Evolutionary conservation across 2,329 filamentous ascomycete genomes (phyloP).

Genomic region (Trichoderma aggressivum): DNA sequence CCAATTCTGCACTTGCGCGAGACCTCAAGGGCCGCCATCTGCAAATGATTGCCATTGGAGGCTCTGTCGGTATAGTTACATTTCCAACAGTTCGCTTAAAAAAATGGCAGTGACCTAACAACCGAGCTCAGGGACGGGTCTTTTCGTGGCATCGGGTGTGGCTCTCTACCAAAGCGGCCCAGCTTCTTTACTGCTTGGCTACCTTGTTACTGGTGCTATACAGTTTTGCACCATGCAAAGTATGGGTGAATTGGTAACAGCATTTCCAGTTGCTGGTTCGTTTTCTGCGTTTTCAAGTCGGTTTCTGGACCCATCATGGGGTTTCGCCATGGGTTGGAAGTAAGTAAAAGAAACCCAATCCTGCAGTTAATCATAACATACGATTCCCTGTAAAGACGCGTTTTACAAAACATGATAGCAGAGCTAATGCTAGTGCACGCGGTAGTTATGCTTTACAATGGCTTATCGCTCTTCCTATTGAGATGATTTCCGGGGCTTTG

Average conservation of each 20-base stretch:
- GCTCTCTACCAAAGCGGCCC: not conserved
- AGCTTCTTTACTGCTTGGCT: not conserved
- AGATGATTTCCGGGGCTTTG: not conserved
- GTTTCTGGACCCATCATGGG: slow-evolving; percentile 8
- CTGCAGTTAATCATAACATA: no score
- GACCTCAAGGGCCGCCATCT: slow-evolving; percentile 2
- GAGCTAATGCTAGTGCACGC: not conserved
- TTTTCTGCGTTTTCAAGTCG: slow-evolving; percentile 8
- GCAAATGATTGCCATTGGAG: slow-evolving; percentile 4
- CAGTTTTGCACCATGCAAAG: slow-evolving; percentile 8
- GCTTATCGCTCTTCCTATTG: not conserved
- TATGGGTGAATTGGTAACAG: not conserved
- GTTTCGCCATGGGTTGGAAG: slow-evolving; percentile 9
- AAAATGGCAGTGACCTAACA: not conserved
- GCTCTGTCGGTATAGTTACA: not conserved
- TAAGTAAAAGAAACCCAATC: not conserved
- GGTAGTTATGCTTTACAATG: not conserved
- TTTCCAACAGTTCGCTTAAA: not conserved
- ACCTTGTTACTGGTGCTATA: not conserved
- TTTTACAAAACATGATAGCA: not conserved
- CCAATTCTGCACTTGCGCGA: slow-evolving; percentile 2
- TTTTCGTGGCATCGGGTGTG: slow-evolving; percentile 5
- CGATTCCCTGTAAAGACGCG: not conserved
- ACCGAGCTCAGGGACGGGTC: not conserved
- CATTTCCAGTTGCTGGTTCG: not conserved